Evolutionary conservation across 1,139 yeast species (phyloP), one percentile per base, ranked within the genome.

Genomic region (Pichia sp.): DNA sequence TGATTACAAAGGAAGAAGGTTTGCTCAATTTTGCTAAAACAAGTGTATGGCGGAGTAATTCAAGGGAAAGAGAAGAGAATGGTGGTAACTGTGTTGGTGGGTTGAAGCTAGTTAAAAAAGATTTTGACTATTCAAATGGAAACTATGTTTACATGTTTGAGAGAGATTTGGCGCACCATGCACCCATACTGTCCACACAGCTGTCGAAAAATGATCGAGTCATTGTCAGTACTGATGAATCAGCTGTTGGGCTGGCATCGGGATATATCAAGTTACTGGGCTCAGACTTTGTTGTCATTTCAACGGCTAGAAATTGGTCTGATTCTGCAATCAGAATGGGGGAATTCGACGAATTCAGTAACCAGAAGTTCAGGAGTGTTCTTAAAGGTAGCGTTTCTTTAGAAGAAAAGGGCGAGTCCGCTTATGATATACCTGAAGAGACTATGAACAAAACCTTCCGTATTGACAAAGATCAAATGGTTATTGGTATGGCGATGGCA

Each of bases 391-490:
- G 11, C 8, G 11, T 8, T 8, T 31, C 33, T 8, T 10, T 9
- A 34, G 7, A 10, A 34, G 26, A 23, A 10, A 34, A 34, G 11
- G 33, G 33, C 10, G 33, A 31, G 7, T 27, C 38, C 4, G 31
- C 45, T 5, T 39, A 40, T n/a, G 8, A 27, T 7, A n/a, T 44
- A 6, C 27, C 37, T 34, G 38, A 26, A 7, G 27, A 23, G 10
- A 31, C 52, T 11, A 44, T 48, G 7, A 29, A 37, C 5, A 54
- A 51, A 23, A 47, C 47, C 29, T 86, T 75, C 56, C 69, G 97
- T 47, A 69, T 92, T 35, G 97, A 92, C 60, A 81, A 77, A 55
- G 95, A 90, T 61, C 88, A 82, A 44, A 75, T 81, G 68, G 79
- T 75, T 48, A 79, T 77, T 55, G 90, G 94, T 0, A 72, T 88